Base-by-base conservation (phyloP, 805 yeast species). In the Candida vaughaniae region DNA sequence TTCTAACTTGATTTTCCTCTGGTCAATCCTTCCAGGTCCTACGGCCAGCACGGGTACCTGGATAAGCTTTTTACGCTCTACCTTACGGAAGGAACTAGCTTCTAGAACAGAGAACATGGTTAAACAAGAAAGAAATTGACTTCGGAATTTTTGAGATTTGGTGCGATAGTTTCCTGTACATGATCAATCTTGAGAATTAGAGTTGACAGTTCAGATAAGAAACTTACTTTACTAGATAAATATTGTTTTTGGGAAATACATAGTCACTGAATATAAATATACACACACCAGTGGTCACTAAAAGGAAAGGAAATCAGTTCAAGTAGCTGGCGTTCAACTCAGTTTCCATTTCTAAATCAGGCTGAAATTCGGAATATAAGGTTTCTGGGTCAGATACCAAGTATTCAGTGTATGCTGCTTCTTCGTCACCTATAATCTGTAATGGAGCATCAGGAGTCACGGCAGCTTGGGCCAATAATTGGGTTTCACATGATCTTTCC, bases 311-410 rank as follows among this genome's bases (percentile, higher is more conserved):
- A n/a, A n/a, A n/a, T n/a, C n/a, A n/a, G n/a, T 35, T 29, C 27
- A 39, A 18, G 14, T 35, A 39, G 28, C 28, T 28, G 17, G 10
- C 14, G 31, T 39, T 39, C n/a, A 22, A 35, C 17, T 34, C 41
- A 8, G 33, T 8, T 45, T 62, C 66, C 48, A 46, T 69, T 46
- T 79, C 82, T 29, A 65, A 69, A 41, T 84, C 90, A 2, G 84
- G 79, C 60, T 83, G 89, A 59, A 84, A 82, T 48, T 85, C 93
- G 30, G 79, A 67, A 60, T 79, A 85, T 41, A 85, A 59, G 3
- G 82, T 66, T 49, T 80, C 90, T 5, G 84, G 78, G 55, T 84
- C 89, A 15, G 36, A 25, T 12, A 37, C 26, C 8, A 76, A 73
- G 12, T 69, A 81, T 49, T 85, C 93, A 32, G 78, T 68, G 60